These are phyloP conservation scores for Paraphoma sp. DNA, from an alignment of 2,329 filamentous ascomycete species.

Conservation along the genomic window DNA sequence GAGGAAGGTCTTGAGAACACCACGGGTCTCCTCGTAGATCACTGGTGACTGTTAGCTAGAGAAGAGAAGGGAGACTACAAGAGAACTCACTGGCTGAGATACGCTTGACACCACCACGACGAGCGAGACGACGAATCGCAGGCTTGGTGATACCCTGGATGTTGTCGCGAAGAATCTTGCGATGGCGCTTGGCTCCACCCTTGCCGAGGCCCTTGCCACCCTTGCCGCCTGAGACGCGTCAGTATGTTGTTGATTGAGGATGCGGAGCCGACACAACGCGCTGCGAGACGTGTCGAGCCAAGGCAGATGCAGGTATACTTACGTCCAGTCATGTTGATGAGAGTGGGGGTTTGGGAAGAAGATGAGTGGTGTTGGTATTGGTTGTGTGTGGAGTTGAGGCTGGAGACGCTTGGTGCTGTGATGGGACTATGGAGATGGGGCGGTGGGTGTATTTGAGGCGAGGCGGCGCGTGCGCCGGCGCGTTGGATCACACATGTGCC, in stretches of 20 bases:
- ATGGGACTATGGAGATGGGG: constrained; percentile 19
- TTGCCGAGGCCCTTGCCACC: constrained; percentile 63
- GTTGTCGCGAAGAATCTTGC: constrained; percentile 63
- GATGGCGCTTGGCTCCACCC: constrained; percentile 62
- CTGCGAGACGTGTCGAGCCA: constrained; percentile 24
- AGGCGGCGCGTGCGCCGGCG: constrained; percentile 26
- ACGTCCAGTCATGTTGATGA: constrained; percentile 54
- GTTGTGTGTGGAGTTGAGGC: constrained; percentile 13
- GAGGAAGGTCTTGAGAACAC: constrained; percentile 80
- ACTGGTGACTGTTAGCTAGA: constrained; percentile 53
- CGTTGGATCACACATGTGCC: constrained; percentile 34
- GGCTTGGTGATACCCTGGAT: constrained; percentile 64
- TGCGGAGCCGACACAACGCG: constrained; percentile 26
- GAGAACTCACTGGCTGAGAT: constrained; percentile 55
- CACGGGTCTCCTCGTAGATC: constrained; percentile 81
- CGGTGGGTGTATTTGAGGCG: constrained; percentile 33
- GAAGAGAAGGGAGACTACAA: neutral
- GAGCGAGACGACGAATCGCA: constrained; percentile 61
- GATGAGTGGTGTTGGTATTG: constrained; percentile 13
- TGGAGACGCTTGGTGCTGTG: constrained; percentile 24
- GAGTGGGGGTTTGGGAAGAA: constrained; percentile 16
- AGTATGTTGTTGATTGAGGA: neutral
- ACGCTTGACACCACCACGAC: constrained; percentile 62
- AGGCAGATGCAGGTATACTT: constrained; percentile 35
- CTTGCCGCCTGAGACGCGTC: constrained; percentile 52